These are phyloP conservation scores for Geranomyces variabilis DNA, from an alignment of 192 early-diverging fungal species.

Conservation along the genomic window DNA sequence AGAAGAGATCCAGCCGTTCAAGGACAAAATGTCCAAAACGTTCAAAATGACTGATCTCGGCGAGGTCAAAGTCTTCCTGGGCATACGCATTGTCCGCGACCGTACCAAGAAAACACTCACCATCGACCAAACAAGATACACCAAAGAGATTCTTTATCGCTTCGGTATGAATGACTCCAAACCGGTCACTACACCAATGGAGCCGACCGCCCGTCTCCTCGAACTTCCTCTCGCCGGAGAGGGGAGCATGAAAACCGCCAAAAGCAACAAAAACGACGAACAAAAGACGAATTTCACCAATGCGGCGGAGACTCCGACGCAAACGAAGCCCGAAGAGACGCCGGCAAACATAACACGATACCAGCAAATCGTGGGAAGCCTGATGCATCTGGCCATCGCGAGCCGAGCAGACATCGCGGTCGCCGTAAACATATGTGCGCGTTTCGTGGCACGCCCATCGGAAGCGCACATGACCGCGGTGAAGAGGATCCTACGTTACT, in stretches of 20 bases:
- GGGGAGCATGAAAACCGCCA: too few species aligned
- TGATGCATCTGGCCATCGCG: conserved; percentile 31
- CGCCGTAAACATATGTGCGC: neutral
- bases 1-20: neutral
- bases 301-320: neutral
- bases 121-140: conserved; percentile 17
- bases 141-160: conserved; percentile 3
- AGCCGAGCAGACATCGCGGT: conserved; percentile 33
- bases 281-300: too few species aligned
- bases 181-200: neutral
- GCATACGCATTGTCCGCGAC: conserved; percentile 7
- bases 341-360: neutral
- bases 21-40: neutral
- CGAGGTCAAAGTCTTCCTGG: neutral
- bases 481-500: neutral
- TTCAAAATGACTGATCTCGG: conserved; percentile 9
- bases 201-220: neutral
- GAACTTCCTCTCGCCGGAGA: too few species aligned
- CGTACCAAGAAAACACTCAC: conserved; percentile 1
- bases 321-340: neutral
- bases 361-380: neutral
- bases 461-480: neutral
- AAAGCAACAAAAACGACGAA: too few species aligned
- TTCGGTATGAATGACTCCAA: neutral
- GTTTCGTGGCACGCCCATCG: neutral